Base-by-base conservation (phyloP, 805 yeast species). In the Candida succiphila region DNA sequence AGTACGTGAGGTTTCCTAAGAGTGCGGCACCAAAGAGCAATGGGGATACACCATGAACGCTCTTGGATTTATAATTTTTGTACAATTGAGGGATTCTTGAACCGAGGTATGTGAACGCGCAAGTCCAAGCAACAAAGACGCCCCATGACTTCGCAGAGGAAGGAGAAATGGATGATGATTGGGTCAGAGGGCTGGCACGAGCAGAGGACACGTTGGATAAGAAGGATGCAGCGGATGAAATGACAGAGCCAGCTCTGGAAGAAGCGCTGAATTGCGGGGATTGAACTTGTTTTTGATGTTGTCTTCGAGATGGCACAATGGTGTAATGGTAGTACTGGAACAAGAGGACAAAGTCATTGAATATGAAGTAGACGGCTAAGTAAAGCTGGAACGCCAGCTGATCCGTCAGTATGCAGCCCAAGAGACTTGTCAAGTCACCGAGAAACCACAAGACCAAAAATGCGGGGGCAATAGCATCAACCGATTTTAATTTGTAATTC, bases 11-110 rank as follows among this genome's bases (percentile, higher is more conserved):
- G 54, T 89, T 89, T 4, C 94, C 95, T 17, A 73, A 34, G 29
- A 88, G 61, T 1, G 96, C 94, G 15, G 89, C 74, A 9, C 72
- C 72, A 53, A 88, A 88, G 17, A 87, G 62, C 29, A 82, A 55
- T 17, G 94, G 85, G 1, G 96, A 82, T 3, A 87, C 64, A 3
- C 96, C 96, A 23, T 80, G 78, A 0, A 94, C 92, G 1, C 95
- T 83, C 51, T 83, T 82, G 26, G 95, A 65, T 33, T 61, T 45
- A 51, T 73, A 78, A 56, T 88, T 88, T 52, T 82, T 86, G 49
- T 69, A 60, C 32, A 88, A 61, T 51, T 88, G 97, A 1, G 97
- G 97, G 30, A 86, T 53, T 40, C 97, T 67, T 3, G 95, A 82
- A 9, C 75, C 61, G 29, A 86, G 68, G 50, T 89, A 88, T 34